A percentile compares a stretch with the other conserved stretches of the same genome.
Conservation (phyloP, 2,329 filamentous ascomycete species). For the Hortaea sp. region DNA sequence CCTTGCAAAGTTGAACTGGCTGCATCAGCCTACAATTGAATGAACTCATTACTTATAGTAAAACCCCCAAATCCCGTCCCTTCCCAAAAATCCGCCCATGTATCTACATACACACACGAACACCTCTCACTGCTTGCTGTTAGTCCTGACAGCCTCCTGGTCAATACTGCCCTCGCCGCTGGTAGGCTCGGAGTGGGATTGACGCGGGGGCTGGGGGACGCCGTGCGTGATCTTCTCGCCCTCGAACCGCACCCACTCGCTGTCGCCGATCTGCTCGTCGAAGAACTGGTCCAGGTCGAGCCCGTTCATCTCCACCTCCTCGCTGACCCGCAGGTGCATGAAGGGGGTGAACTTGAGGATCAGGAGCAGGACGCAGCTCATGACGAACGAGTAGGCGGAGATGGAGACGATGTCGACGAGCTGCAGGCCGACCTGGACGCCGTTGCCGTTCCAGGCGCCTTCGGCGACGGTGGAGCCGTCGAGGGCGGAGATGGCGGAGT, state of each 20-base stretch:
- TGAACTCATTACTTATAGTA: too few relatives aligned
- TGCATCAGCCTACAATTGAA: too few relatives aligned
- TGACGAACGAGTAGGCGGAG: constrained; percentile 42
- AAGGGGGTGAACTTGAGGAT: constrained; percentile 46
- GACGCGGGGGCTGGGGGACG: neutral
- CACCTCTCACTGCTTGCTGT: neutral
- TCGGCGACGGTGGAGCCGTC: constrained; percentile 41
- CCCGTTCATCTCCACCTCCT: constrained; percentile 46
- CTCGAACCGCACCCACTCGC: constrained; percentile 11
- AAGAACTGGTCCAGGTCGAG: constrained; percentile 47
- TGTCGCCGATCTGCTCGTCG: constrained; percentile 43
- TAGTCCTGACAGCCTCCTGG: neutral
- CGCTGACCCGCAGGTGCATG: constrained; percentile 44
- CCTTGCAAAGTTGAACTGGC: too few relatives aligned
- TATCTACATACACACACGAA: neutral
- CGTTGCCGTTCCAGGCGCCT: constrained; percentile 45
- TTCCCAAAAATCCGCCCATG: too few relatives aligned
- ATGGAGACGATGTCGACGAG: constrained; percentile 47
- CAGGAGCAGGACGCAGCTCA: constrained; percentile 42
- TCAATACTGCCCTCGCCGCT: constrained; percentile 5
- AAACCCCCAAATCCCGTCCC: too few relatives aligned
- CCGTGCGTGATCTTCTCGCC: constrained; percentile 4
- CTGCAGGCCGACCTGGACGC: constrained; percentile 46
- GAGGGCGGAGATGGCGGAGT: constrained; percentile 36
- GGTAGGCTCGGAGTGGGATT: neutral